A percentile compares a stretch with the other conserved stretches of the same genome.
Evolutionary conservation across 257 asterid genomes (phyloP).

Genomic region (Petunia secreta): DNA sequence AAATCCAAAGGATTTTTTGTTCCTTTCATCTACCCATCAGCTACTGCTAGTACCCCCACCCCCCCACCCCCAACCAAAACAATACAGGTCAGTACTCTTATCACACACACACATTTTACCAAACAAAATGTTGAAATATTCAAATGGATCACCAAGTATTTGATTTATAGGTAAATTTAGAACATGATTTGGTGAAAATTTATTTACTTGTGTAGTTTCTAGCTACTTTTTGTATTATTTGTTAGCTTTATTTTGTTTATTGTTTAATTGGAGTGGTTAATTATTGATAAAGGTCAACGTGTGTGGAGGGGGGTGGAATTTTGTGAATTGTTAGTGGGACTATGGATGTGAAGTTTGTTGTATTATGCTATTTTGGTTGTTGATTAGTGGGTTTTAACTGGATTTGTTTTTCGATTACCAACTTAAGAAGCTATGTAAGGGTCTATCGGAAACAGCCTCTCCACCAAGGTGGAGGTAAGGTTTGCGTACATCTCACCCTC

Average conservation of each 20-base stretch:
- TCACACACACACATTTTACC: neutral
- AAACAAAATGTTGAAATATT: neutral
- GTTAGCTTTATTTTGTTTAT: slow-evolving; percentile 10
- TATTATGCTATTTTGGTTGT: neutral
- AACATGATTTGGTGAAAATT: neutral
- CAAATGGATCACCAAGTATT: slow-evolving; percentile 3
- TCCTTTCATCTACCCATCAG: neutral
- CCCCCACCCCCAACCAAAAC: neutral
- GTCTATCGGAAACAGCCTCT: too few relatives aligned
- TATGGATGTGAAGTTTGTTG: neutral
- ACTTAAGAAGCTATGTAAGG: neutral
- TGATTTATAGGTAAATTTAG: slow-evolving; percentile 6
- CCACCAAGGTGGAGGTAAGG: too few relatives aligned
- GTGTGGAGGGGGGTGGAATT: neutral
- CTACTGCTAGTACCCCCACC: neutral
- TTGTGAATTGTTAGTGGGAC: slow-evolving; percentile 3
- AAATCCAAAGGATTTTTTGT: neutral
- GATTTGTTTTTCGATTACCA: neutral
- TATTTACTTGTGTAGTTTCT: neutral
- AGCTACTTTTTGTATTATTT: neutral
- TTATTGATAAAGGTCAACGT: slow-evolving; percentile 17
- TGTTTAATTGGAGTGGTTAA: neutral
- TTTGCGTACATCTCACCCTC: too few relatives aligned
- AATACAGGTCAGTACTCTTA: neutral
- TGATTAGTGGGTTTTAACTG: slow-evolving; percentile 12